phyloP scores from a whole-genome alignment of 2,329 filamentous ascomycete species.

The Paradendryphiella salina region DNA sequence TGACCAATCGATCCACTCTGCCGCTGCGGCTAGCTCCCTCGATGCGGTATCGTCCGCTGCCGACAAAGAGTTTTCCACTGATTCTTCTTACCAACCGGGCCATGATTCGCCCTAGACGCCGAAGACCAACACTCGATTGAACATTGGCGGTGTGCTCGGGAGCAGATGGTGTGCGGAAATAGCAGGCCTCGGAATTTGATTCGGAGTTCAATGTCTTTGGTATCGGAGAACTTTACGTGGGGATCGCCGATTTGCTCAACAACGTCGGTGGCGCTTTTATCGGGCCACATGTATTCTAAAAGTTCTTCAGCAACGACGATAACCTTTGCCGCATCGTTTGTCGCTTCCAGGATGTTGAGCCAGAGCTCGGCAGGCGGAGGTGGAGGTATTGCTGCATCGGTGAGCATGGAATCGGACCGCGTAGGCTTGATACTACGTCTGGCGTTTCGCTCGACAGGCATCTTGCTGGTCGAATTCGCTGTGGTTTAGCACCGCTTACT shows the following conservation, averaged over 20 bases:
- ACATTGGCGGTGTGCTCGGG: slow-evolving; percentile 11
- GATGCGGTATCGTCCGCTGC: slow-evolving; percentile 30
- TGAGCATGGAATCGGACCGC: slow-evolving; percentile 16
- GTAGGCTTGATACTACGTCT: neutral
- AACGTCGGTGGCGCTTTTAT: slow-evolving; percentile 16
- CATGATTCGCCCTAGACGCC: slow-evolving; percentile 21
- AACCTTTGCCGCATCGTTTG: slow-evolving; percentile 14
- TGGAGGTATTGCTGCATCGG: neutral
- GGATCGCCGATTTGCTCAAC: slow-evolving; percentile 25
- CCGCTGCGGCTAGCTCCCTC: slow-evolving; percentile 16
- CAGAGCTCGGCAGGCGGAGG: slow-evolving; percentile 14
- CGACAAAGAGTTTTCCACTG: slow-evolving; percentile 12
- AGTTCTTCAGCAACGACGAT: slow-evolving; percentile 15
- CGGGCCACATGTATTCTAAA: slow-evolving; percentile 14
- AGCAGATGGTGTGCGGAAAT: slow-evolving; percentile 5
- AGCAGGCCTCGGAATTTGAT: slow-evolving; percentile 13
- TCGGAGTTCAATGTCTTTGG: slow-evolving; percentile 23
- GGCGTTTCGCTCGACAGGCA: slow-evolving; percentile 4
- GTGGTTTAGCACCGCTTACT: neutral
- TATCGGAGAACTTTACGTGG: slow-evolving; percentile 8
- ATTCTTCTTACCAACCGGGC: neutral
- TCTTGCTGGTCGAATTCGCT: slow-evolving; percentile 4
- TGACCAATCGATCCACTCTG: slow-evolving; percentile 12
- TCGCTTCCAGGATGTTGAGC: slow-evolving; percentile 21
- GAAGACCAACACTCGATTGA: slow-evolving; percentile 13